Evolutionary conservation across 768 basidiomycete genomes (phyloP).

Genomic region (Psilocybe cubensis): DNA sequence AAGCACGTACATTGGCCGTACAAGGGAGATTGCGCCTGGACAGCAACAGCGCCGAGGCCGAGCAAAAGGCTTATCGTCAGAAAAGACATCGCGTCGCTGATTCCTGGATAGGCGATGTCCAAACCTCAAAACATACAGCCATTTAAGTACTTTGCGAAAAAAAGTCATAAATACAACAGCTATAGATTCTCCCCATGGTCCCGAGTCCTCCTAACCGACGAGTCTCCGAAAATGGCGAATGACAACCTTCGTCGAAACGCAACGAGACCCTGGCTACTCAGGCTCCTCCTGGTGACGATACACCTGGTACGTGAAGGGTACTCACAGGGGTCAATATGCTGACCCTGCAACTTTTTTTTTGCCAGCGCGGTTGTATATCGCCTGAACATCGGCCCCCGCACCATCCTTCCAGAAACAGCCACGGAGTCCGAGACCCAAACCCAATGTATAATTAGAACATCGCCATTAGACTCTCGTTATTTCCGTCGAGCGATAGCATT

Average conservation of each 20-base stretch:
- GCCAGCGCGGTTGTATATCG: conserved; percentile 30
- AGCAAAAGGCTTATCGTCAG: conserved; percentile 16
- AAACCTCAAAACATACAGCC: neutral
- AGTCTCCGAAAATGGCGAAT: neutral
- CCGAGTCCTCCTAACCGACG: neutral
- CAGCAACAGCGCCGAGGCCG: conserved; percentile 11
- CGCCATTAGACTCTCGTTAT: neutral
- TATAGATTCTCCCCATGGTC: neutral
- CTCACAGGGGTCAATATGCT: neutral
- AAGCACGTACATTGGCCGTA: conserved; percentile 15
- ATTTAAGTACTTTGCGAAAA: neutral
- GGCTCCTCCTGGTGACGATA: neutral
- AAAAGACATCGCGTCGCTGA: conserved; percentile 9
- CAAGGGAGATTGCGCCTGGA: conserved; percentile 12
- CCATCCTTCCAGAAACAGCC: neutral
- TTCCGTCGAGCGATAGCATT: conserved; percentile 1
- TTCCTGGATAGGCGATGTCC: neutral
- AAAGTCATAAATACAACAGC: neutral
- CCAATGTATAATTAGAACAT: conserved; percentile 4
- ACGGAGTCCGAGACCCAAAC: too few relatives aligned
- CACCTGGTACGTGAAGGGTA: neutral
- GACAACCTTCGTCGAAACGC: neutral
- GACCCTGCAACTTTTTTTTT: too few relatives aligned
- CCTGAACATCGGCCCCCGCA: conserved; percentile 29
- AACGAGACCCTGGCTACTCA: neutral